Percentiles rank a stretch among this genome's conserved stretches.
These are phyloP conservation scores for Gloeostereum incarnatum DNA, from an alignment of 768 basidiomycete genomes.

Conservation along the genomic window DNA sequence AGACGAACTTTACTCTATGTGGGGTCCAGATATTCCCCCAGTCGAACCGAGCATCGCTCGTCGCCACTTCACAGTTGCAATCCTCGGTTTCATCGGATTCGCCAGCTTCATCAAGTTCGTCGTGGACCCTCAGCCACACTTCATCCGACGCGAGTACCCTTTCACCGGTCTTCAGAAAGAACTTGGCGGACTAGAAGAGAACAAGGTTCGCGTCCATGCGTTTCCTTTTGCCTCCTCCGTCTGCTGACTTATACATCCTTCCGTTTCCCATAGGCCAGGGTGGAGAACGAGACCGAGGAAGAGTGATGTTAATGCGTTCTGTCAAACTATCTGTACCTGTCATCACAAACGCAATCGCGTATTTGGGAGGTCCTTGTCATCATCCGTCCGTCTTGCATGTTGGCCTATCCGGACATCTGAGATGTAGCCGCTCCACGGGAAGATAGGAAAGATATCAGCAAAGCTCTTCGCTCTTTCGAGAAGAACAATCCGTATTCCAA, in stretches of 20 bases:
- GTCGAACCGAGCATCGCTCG: slow-evolving; percentile 52
- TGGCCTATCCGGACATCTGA: too few relatives aligned
- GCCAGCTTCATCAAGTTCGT: slow-evolving; percentile 49
- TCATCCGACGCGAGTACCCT: slow-evolving; percentile 68
- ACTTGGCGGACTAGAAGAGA: slow-evolving; percentile 70
- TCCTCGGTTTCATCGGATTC: slow-evolving; percentile 52
- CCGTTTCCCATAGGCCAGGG: slow-evolving; percentile 4
- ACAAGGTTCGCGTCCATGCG: slow-evolving; percentile 48
- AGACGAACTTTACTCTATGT: slow-evolving; percentile 79
- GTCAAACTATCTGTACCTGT: too few relatives aligned
- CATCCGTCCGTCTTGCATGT: too few relatives aligned
- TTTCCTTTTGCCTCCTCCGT: not conserved
- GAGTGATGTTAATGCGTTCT: too few relatives aligned
- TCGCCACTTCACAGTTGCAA: slow-evolving; percentile 55
- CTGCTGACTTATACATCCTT: not conserved
- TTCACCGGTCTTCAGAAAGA: slow-evolving; percentile 67
- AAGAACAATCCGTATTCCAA: too few relatives aligned
- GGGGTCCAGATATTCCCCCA: slow-evolving; percentile 72
- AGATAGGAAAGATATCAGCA: too few relatives aligned
- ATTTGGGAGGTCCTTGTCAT: too few relatives aligned
- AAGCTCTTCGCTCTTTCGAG: too few relatives aligned
- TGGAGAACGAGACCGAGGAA: slow-evolving; percentile 5
- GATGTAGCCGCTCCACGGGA: too few relatives aligned
- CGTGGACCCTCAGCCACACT: slow-evolving; percentile 52
- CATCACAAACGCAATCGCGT: too few relatives aligned